phyloP scores from a whole-genome alignment of 305 asterid species.

The Fraxinus ornus region DNA sequence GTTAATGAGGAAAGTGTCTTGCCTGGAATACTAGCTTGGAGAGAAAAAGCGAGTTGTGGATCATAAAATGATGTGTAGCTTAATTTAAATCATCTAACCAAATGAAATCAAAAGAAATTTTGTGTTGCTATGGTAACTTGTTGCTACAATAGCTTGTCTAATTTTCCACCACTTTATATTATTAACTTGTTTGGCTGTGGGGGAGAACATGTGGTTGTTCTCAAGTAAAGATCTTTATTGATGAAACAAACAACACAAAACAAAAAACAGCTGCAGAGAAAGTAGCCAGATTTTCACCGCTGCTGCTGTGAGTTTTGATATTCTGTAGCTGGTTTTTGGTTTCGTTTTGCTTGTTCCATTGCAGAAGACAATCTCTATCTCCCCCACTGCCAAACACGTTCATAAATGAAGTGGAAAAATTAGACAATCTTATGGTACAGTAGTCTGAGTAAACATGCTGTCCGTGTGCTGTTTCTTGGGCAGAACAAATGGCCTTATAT shows the following conservation, averaged over 20 bases:
- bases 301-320: not conserved
- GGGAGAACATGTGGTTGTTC: not conserved
- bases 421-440: not conserved
- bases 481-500: not conserved
- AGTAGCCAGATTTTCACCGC: not conserved
- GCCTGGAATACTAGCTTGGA: not conserved
- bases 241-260: not conserved
- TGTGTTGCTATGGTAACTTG: not conserved
- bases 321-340: not conserved
- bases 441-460: not conserved
- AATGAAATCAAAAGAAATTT: not conserved
- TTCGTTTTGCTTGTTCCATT: not conserved
- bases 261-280: not conserved
- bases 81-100: not conserved
- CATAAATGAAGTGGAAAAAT: not conserved
- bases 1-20: not conserved
- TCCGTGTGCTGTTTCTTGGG: not conserved
- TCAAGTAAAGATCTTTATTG: not conserved
- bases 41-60: not conserved
- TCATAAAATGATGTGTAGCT: not conserved
- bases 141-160: not conserved
- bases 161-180: not conserved
- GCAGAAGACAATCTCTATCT: not conserved
- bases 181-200: not conserved
- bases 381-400: conserved; percentile 4